Base-by-base conservation (phyloP, 495 filamentous ascomycete species). In the Alectoria sarmentosa region DNA sequence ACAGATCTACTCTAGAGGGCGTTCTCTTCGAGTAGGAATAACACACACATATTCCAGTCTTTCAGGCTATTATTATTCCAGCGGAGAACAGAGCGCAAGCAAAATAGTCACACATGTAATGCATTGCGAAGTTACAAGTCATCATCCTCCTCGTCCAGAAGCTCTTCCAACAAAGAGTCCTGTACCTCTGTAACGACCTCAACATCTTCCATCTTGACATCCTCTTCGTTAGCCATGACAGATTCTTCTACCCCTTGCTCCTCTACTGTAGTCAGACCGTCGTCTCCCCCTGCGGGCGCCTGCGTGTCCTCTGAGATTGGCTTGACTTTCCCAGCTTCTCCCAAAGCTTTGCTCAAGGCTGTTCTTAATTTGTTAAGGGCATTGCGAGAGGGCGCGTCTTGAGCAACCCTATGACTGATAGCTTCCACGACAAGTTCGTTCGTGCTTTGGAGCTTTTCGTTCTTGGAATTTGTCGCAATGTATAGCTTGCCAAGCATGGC, bases 401-500 rank as follows among this genome's bases (percentile, higher is more conserved):
- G 73, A 1, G 90, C 82, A 3, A 91, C 72, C 42, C 86, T 86
- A 36, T 82, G 80, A 36, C 91, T 88, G 34, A 95, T 87, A 14
- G 88, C 88, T 36, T 82, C 74, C 41, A 82, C 83, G 30, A 90
- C 80, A 11, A 86, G 69, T 41, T 80, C 79, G 60, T 76, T 80
- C 28, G 79, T 78, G 68, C 17, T 74, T 68, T 37, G 67, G 49
- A 63, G 58, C 54, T 62, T 69, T 19, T 65, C 63, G 60, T 15
- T 71, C 34, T 26, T 63, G 54, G 64, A 74, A 38, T 73, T 81
- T 10, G 67, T 68, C 44, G 41, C 66, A 56, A 97, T 81, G 73
- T 90, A 87, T 19, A 96, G 79, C 76, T 98, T 98, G 61, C 83
- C 85, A 30, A 98, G 80, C 49, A 97, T 82, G 5, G 85, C 77